These are phyloP conservation scores for Nepenthes alata DNA, from an alignment of 179 eudicot species.

Conservation along the genomic window DNA sequence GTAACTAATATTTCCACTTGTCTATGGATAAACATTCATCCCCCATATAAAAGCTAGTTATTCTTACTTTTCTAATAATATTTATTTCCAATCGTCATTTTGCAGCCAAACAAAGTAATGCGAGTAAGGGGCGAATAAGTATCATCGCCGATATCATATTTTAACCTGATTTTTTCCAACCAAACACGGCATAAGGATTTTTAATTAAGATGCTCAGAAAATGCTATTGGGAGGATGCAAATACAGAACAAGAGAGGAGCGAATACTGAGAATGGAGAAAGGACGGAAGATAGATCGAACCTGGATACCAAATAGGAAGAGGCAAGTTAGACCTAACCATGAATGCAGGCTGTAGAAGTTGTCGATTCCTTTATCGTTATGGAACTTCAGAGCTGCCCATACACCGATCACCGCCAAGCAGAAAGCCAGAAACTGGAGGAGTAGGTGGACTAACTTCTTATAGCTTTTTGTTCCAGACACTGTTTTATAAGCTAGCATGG, in stretches of 20 bases:
- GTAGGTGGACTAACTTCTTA: slow-evolving; percentile 65
- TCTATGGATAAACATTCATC: no score
- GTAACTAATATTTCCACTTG: no score
- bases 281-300: slow-evolving; percentile 16
- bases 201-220: not conserved
- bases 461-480: slow-evolving; percentile 66
- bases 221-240: no score
- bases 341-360: slow-evolving; percentile 94
- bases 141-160: no score
- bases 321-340: slow-evolving; percentile 80
- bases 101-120: no score
- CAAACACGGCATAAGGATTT: not conserved
- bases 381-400: slow-evolving; percentile 82
- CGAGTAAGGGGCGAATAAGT: no score
- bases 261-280: not conserved
- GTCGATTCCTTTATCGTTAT: slow-evolving; percentile 73
- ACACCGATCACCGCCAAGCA: slow-evolving; percentile 57
- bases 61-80: no score
- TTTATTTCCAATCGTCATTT: no score
- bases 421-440: slow-evolving; percentile 62
- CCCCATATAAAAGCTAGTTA: no score
- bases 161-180: no score
- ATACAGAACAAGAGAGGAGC: not conserved
- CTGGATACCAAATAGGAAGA: slow-evolving; percentile 67
- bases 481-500: slow-evolving; percentile 91